Evolutionary conservation across 177 flowering plant genomes (phyloP), one percentile per base, ranked within the genome.

Genomic region (Tripterygium wilfordii): DNA sequence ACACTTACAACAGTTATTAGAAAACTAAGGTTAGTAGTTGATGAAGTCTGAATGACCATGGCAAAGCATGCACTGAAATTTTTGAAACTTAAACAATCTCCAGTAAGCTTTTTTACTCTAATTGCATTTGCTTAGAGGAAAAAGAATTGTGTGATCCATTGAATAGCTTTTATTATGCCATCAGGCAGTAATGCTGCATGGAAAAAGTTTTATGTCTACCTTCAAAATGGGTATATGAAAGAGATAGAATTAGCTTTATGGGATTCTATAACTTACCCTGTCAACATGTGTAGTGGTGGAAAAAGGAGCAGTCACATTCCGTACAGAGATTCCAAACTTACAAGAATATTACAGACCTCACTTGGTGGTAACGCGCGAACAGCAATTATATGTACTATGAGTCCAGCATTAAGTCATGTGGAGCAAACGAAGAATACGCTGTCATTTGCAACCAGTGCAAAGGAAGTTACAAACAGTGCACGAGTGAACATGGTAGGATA

Each of bases 321-420:
- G 45, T 83, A 80, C 48, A 65, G 91, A 57, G 80, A 83, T 58
- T 83, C 91, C 51, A 83, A 83, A 57, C 88, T 88, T 32, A 88
- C 96, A 27, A 54, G 96, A 31, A 85, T 88, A 49, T 60, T 88
- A 64, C 94, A 82, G 67, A 46, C 79, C 50, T 82, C 96, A n/a
- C 79, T 88, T 3, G 96, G 96, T 14, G 96, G 96, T 39, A 88
- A 88, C 77, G 88, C 94, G 55, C 68, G 89, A 42, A 84, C 96
- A 31, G 96, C 96, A 49, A 87, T 87, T 15, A 80, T 87, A 33
- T 87, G 96, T 57, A 88, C 92, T 24, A 67, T 88, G 67, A 88
- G 92, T 72, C 92, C 96, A 25, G 88, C 92, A 46, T 42, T 80
- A 33, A 82, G 88, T 54, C 90, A 84, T 48, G 72, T 88, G 49